A percentile compares a stretch with the other conserved stretches of the same genome.
These are phyloP conservation scores for Malus domestica DNA, from an alignment of 306 rosid genomes.

Conservation along the genomic window ASM211411v1 NC_041790.1:22085001-22085500, in stretches of 20 bases:
- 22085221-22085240: not conserved
- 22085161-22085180: not conserved
- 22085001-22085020: not conserved
- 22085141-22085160: not conserved
- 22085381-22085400: not conserved
- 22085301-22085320: not conserved
- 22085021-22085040: fast-evolving
- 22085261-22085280: not conserved
- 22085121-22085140: not conserved
- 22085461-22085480: slow-evolving; percentile 19
- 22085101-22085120: not conserved
- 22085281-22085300: not conserved
- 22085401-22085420: slow-evolving; percentile 40
- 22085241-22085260: not conserved
- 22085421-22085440: slow-evolving; percentile 33
- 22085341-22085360: not conserved
- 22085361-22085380: not conserved
- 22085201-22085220: not conserved
- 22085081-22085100: not conserved
- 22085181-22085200: not conserved
- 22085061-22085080: not conserved
- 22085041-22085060: not conserved
- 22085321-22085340: not conserved
- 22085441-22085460: slow-evolving; percentile 20
- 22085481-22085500: slow-evolving; percentile 64